phyloP scores from a whole-genome alignment of 1,284 basidiomycete species.

The Pseudozyma pruni region DNA sequence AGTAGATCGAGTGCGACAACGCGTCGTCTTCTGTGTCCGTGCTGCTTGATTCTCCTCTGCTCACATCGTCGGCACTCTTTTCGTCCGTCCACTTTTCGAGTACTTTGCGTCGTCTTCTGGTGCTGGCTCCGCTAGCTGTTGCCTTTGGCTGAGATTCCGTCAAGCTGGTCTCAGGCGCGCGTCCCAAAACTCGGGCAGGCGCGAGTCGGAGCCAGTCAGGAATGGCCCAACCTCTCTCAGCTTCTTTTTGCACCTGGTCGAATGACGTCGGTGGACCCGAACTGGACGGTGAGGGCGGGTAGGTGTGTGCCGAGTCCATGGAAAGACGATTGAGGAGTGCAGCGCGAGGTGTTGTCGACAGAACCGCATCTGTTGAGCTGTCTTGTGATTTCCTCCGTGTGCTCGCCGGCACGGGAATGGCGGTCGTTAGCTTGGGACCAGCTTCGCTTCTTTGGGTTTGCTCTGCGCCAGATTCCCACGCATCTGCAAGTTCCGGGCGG shows the following conservation, averaged over 20 bases:
- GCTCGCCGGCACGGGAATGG: slow-evolving; percentile 19
- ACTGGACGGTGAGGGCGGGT: slow-evolving; percentile 42
- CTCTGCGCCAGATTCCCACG: too few relatives aligned
- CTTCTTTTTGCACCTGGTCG: slow-evolving; percentile 39
- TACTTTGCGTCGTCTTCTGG: slow-evolving; percentile 28
- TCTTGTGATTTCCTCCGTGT: slow-evolving; percentile 27
- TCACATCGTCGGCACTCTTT: slow-evolving; percentile 8
- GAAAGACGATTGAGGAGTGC: slow-evolving; percentile 31
- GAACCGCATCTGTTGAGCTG: slow-evolving; percentile 5
- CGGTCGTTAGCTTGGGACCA: slow-evolving; percentile 1
- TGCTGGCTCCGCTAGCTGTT: neutral
- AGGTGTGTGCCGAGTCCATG: slow-evolving; percentile 36
- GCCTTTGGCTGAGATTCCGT: slow-evolving; percentile 1
- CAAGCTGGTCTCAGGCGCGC: slow-evolving; percentile 1
- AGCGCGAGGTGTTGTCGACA: slow-evolving; percentile 37
- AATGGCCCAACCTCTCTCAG: slow-evolving; percentile 46
- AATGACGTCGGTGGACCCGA: slow-evolving; percentile 34
- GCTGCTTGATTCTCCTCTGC: slow-evolving; percentile 23
- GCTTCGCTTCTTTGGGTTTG: neutral
- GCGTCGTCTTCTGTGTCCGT: slow-evolving; percentile 36
- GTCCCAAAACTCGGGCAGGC: slow-evolving; percentile 33
- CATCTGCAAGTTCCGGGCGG: too few relatives aligned
- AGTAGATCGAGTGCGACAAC: slow-evolving; percentile 32
- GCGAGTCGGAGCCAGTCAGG: slow-evolving; percentile 47
- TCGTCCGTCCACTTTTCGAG: slow-evolving; percentile 44